A percentile compares a stretch with the other conserved stretches of the same genome.
Evolutionary conservation across 2,329 filamentous ascomycete species (phyloP).

Genomic region (Dactylellina leptospora): DNA sequence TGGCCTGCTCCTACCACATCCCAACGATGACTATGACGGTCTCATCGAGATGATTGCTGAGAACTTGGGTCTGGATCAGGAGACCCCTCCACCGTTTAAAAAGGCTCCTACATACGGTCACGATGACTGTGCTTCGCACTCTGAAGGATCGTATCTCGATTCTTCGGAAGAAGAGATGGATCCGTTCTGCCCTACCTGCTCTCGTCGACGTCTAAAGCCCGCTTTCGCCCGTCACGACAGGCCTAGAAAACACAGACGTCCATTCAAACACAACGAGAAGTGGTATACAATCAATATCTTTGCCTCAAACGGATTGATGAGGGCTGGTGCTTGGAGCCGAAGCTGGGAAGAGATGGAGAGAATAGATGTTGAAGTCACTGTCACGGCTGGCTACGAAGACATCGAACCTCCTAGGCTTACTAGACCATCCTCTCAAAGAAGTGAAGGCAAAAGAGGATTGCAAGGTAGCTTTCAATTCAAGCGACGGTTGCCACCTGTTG

Average conservation of each 20-base stretch:
- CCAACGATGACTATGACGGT: conserved; percentile 80
- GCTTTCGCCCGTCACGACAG: conserved; percentile 67
- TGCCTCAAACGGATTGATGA: conserved; percentile 93
- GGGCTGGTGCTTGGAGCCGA: conserved; percentile 86
- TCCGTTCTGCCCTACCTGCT: conserved; percentile 39
- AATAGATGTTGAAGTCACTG: conserved; percentile 84
- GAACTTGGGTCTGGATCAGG: conserved; percentile 70
- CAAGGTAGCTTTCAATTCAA: conserved; percentile 48
- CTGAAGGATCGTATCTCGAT: conserved; percentile 61
- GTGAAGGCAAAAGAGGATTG: conserved; percentile 36
- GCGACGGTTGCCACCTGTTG: conserved; percentile 24
- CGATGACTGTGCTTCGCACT: conserved; percentile 60
- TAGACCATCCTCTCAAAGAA: conserved; percentile 33
- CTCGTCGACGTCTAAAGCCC: conserved; percentile 60
- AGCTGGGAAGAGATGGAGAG: conserved; percentile 98
- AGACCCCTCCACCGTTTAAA: conserved; percentile 57
- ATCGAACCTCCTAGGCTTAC: conserved; percentile 20
- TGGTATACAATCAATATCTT: conserved; percentile 86
- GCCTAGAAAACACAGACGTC: conserved; percentile 58
- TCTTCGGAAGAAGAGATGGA: conserved; percentile 57
- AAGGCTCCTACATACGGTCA: conserved; percentile 61
- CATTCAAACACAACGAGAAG: conserved; percentile 60
- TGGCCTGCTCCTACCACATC: conserved; percentile 78
- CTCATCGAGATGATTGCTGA: conserved; percentile 80
- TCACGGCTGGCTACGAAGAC: conserved; percentile 45